A percentile compares a stretch with the other conserved stretches of the same genome.
These are phyloP conservation scores for Vanrija humicola DNA, from an alignment of 1,284 basidiomycete species.

Conservation along the genomic window DNA sequence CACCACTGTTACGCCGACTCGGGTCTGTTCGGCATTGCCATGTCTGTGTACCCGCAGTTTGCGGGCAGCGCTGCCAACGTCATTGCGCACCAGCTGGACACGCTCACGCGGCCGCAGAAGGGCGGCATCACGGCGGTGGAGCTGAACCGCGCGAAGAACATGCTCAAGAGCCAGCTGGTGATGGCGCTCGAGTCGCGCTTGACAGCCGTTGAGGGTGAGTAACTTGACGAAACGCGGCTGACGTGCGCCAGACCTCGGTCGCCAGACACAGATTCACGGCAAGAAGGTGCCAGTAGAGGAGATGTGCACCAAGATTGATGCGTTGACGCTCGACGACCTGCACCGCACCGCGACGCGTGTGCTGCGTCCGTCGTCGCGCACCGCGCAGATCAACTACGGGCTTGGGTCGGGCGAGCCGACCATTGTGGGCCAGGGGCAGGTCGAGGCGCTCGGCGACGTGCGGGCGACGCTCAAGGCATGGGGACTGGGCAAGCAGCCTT, in stretches of 20 bases:
- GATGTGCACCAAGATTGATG: constrained; percentile 87
- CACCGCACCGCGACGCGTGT: constrained; percentile 45
- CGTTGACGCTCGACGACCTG: constrained; percentile 61
- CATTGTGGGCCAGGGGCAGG: constrained; percentile 50
- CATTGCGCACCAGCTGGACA: constrained; percentile 70
- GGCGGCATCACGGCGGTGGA: constrained; percentile 54
- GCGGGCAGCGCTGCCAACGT: constrained; percentile 71
- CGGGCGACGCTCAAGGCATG: constrained; percentile 39
- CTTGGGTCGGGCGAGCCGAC: constrained; percentile 49
- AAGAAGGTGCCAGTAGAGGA: constrained; percentile 82
- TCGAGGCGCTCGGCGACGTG: constrained; percentile 44
- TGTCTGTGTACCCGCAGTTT: constrained; percentile 71
- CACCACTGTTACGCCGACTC: constrained; percentile 97
- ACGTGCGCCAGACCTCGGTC: constrained; percentile 49
- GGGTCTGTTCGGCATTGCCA: constrained; percentile 88
- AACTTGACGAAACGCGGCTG: not conserved
- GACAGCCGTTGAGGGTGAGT: constrained; percentile 79
- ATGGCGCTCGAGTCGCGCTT: constrained; percentile 93
- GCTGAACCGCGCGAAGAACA: constrained; percentile 86
- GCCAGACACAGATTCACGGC: constrained; percentile 83
- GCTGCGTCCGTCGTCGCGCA: constrained; percentile 33
- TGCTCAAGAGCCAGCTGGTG: constrained; percentile 87
- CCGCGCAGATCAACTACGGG: constrained; percentile 40
- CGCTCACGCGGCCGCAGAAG: constrained; percentile 48
- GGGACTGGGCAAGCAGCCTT: constrained; percentile 37